Evolutionary conservation across 495 filamentous ascomycete genomes (phyloP).

Genomic region (Letharia lupina): DNA sequence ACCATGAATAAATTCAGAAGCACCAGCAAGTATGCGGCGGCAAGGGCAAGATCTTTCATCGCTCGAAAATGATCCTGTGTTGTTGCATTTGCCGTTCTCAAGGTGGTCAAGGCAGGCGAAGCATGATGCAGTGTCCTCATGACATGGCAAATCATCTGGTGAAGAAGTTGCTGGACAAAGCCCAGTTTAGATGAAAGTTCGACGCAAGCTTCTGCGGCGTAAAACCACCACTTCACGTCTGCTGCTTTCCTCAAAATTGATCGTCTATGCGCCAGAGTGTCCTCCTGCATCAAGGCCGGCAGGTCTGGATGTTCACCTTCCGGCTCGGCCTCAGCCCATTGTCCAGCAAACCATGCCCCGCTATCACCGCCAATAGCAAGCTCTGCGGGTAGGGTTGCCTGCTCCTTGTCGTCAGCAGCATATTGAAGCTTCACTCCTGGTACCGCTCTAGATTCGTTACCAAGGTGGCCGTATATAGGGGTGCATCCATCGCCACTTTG

Average conservation of each 20-base stretch:
- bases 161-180: background rate
- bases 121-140: constrained; percentile 10
- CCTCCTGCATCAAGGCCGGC: background rate
- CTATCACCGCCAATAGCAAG: constrained; percentile 1
- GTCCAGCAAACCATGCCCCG: constrained; percentile 13
- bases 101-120: constrained; percentile 6
- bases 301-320: background rate
- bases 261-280: background rate
- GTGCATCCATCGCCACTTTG: constrained; percentile 18
- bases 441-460: background rate
- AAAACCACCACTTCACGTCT: background rate
- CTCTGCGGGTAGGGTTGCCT: constrained; percentile 1
- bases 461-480: constrained; percentile 17
- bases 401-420: background rate
- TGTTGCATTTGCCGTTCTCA: constrained; percentile 10
- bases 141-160: constrained; percentile 11
- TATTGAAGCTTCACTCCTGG: background rate
- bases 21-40: constrained; percentile 8
- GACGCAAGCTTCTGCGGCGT: background rate
- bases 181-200: background rate
- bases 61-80: constrained; percentile 11
- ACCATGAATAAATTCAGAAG: constrained; percentile 7
- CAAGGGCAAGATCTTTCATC: constrained; percentile 12
- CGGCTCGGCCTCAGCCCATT: constrained; percentile 2
- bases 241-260: background rate